Conservation (phyloP, 495 filamentous ascomycete species). For the Lasiosphaeria hispida region DNA sequence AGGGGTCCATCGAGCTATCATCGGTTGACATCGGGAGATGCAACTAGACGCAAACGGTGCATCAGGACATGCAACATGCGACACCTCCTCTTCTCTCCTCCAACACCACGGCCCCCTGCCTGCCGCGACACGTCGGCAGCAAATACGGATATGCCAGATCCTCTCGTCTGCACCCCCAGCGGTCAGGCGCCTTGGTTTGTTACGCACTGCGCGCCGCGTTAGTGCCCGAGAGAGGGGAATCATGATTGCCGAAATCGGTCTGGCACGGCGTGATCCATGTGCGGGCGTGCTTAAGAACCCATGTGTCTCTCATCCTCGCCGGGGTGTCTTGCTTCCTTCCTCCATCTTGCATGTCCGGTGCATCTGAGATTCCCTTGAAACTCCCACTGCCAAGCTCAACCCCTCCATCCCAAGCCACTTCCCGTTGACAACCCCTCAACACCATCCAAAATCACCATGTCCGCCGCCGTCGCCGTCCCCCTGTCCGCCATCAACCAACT, state of each 20-base stretch:
- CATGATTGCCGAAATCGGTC: slow-evolving; percentile 13
- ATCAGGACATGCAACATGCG: neutral
- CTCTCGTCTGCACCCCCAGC: slow-evolving; percentile 9
- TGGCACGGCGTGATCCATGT: neutral
- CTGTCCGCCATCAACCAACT: slow-evolving; percentile 32
- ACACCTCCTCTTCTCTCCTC: neutral
- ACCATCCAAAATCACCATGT: slow-evolving; percentile 27
- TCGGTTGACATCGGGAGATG: neutral
- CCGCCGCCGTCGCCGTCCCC: slow-evolving; percentile 34
- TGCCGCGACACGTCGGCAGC: neutral
- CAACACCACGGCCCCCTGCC: neutral
- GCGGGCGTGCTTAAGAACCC: neutral
- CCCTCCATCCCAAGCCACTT: neutral
- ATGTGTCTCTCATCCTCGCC: neutral
- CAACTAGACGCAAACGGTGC: neutral
- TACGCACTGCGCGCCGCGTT: slow-evolving; percentile 12
- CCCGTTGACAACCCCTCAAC: neutral
- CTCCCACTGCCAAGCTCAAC: neutral
- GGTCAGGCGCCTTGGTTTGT: slow-evolving; percentile 10
- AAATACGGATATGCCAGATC: slow-evolving; percentile 11
- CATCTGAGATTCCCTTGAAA: neutral
- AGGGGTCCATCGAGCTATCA: neutral
- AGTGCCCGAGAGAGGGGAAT: slow-evolving; percentile 13
- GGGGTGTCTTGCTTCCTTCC: neutral
- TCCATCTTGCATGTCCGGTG: neutral